These are phyloP conservation scores for Colletotrichum simmondsii DNA, from an alignment of 2,329 filamentous ascomycete genomes.

Conservation along the genomic window DNA sequence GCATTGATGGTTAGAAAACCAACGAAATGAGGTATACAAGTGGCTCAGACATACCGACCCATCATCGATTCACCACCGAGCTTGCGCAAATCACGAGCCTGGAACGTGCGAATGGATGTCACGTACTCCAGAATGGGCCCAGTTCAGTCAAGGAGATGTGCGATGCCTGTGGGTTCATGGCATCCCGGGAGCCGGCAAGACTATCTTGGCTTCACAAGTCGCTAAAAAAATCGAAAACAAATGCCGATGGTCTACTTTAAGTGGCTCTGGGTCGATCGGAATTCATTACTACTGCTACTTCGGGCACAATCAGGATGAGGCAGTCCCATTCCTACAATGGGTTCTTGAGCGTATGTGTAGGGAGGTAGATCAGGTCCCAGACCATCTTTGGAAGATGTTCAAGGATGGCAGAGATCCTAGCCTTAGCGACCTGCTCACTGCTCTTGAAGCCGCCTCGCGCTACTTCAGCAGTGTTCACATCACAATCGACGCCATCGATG, in stretches of 20 bases:
- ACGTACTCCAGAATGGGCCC: neutral
- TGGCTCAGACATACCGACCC: neutral
- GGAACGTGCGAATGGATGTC: conserved; percentile 1
- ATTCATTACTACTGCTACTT: conserved; percentile 12
- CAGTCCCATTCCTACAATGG: neutral
- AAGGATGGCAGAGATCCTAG: neutral
- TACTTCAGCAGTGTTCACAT: rapidly evolving
- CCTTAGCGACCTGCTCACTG: rapidly evolving
- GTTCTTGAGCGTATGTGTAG: neutral
- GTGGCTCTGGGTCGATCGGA: neutral
- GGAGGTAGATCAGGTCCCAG: rapidly evolving
- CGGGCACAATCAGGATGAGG: neutral
- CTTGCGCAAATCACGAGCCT: rapidly evolving
- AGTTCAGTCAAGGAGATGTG: neutral
- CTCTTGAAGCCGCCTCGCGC: neutral
- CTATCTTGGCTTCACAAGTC: neutral
- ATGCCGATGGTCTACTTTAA: rapidly evolving
- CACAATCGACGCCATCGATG: neutral
- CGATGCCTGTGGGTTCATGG: conserved; percentile 6
- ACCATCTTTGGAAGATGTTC: neutral
- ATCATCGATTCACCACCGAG: rapidly evolving
- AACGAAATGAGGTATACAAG: neutral
- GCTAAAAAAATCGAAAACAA: rapidly evolving
- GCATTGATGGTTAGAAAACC: neutral
- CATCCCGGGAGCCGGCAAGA: conserved; percentile 2